Conservation (phyloP, 768 basidiomycete genomes). For the Hortiboletus flavorubellus region DNA sequence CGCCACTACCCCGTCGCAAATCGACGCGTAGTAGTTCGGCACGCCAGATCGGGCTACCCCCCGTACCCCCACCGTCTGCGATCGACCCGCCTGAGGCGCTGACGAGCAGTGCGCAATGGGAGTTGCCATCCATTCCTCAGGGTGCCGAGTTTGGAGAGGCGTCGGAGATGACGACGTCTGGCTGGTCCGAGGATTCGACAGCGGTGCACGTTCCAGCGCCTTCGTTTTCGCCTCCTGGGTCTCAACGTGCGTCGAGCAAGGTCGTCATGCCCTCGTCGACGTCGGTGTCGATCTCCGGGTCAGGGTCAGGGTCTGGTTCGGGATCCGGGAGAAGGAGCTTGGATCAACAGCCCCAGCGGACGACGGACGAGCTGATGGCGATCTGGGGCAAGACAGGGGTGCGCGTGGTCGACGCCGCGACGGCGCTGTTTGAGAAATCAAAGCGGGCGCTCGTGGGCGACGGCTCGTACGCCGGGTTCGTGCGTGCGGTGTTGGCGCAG, state of each 20-base stretch:
- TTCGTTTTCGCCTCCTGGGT: constrained; percentile 11
- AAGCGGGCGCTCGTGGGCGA: constrained; percentile 80
- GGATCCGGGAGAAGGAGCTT: constrained; percentile 6
- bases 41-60: constrained; percentile 28
- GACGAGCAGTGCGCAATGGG: constrained; percentile 56
- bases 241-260: constrained; percentile 10
- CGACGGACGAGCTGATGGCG: constrained; percentile 63
- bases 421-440: constrained; percentile 65
- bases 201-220: constrained; percentile 29
- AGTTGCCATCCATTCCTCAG: constrained; percentile 58
- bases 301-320: not conserved
- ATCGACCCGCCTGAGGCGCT: constrained; percentile 32
- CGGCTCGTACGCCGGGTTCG: constrained; percentile 79
- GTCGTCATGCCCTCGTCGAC: not conserved
- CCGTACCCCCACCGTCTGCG: constrained; percentile 39
- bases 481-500: constrained; percentile 59
- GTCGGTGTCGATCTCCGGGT: constrained; percentile 5
- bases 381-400: constrained; percentile 75
- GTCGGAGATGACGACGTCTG: constrained; percentile 45
- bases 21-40: constrained; percentile 26
- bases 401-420: constrained; percentile 68
- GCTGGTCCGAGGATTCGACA: constrained; percentile 62
- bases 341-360: constrained; percentile 36
- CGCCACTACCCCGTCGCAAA: constrained; percentile 42
- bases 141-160: constrained; percentile 49